Conservation (phyloP, 164 flowering plant species). For the Paratinospora sagittata region DNA sequence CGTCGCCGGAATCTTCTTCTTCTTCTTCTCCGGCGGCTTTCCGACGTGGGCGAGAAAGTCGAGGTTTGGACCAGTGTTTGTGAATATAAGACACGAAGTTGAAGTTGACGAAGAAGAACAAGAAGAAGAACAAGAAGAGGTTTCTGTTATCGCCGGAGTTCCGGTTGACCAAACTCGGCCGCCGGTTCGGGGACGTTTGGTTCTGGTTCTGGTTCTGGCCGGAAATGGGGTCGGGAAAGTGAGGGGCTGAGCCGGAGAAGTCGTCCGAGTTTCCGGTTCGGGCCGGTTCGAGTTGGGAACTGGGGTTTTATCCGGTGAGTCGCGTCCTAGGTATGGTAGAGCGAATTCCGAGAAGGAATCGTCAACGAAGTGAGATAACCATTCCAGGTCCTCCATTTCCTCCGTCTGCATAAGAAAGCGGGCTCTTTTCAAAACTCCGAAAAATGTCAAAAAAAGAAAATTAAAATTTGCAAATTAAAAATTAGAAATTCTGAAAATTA, state of each 20-base stretch:
- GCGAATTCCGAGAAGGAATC: constrained; percentile 54
- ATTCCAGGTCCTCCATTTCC: constrained; percentile 60
- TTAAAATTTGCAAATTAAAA: not conserved
- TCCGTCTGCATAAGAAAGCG: constrained; percentile 36
- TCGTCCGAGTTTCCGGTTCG: constrained; percentile 13
- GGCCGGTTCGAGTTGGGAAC: constrained; percentile 10
- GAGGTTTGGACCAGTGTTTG: constrained; percentile 4
- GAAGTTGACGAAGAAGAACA: constrained; percentile 6
- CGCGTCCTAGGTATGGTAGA: constrained; percentile 11
- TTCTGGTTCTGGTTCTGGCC: constrained; percentile 50
- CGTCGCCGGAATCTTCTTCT: constrained; percentile 28
- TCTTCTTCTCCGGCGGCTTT: constrained; percentile 23
- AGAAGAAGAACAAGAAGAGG: constrained; percentile 17
- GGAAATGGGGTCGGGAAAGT: constrained; percentile 30
- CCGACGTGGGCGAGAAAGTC: constrained; percentile 13
- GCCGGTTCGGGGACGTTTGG: constrained; percentile 39
- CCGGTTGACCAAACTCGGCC: constrained; percentile 30
- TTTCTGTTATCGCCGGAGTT: constrained; percentile 21
- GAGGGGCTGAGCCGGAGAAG: constrained; percentile 1
- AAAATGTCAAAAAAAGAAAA: not conserved
- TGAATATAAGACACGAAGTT: constrained; percentile 13
- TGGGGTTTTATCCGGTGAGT: not conserved
- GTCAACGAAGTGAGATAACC: constrained; percentile 74
- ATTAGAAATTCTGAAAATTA: not conserved
- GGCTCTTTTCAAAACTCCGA: not conserved